Conservation (phyloP, 768 basidiomycete species). For the Psilocybe tampanensis region DNA sequence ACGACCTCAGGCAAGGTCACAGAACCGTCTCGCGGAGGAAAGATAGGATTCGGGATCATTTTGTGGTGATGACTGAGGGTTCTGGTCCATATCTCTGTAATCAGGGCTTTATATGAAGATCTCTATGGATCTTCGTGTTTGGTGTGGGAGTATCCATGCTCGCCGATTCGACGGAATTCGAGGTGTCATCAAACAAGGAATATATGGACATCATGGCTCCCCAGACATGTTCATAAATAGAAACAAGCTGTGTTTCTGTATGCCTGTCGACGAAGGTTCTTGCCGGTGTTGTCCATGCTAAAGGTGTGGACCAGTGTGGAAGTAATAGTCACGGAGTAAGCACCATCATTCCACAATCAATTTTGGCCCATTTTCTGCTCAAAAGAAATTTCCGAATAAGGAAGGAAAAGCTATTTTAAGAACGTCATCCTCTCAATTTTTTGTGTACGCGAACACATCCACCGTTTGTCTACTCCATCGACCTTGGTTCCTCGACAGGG, state of each 20-base stretch:
- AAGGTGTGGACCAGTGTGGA: not conserved
- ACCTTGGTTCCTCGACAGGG: no score
- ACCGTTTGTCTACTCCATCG: no score
- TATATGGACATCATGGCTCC: not conserved
- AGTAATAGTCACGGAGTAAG: not conserved
- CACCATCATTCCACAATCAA: no score
- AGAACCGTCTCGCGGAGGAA: slow-evolving; percentile 35
- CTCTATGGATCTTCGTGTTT: not conserved
- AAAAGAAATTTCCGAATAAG: not conserved
- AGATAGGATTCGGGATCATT: slow-evolving; percentile 1
- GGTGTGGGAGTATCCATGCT: not conserved
- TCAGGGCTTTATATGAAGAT: slow-evolving; percentile 1
- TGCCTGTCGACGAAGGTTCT: not conserved
- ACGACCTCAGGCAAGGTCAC: slow-evolving; percentile 32
- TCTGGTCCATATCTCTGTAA: not conserved
- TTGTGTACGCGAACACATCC: not conserved
- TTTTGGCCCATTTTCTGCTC: not conserved
- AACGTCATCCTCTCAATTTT: not conserved
- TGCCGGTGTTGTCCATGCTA: not conserved
- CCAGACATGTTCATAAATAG: not conserved
- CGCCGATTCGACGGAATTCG: not conserved
- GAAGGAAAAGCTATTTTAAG: not conserved
- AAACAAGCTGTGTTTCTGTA: not conserved
- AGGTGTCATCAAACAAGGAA: not conserved
- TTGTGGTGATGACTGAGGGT: not conserved